Evolutionary conservation across 2,329 filamentous ascomycete species (phyloP), one percentile per base, ranked within the genome.

Genomic region (Camillea tinctor): DNA sequence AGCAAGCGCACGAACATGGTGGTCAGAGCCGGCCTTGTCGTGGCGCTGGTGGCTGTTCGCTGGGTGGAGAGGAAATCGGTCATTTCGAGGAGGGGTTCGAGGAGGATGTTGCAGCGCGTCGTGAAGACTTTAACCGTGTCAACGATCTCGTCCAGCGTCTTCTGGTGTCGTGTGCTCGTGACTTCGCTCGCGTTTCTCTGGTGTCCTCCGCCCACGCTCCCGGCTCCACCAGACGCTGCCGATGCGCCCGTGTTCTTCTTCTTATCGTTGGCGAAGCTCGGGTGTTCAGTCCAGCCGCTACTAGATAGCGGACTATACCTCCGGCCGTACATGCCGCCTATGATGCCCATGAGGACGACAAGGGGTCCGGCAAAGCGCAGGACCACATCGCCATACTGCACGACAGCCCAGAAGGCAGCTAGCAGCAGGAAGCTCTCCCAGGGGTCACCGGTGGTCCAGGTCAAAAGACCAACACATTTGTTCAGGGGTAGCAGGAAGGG

Each of bases 381-480:
- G n/a, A 96, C 81, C 20, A 85, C 80, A 78, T 96, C 93, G 53
- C 93, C 93, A 73, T 98, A 98, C 20, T 97, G 81, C 15, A 92
- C 89, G 11, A 88, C 77, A 3, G 88, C 90, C 95, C 95, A 99
- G 73, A 97, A 99, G 30, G 79, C 83, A 19, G 88, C 88, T 2
- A 99, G 83, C 30, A 99, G 75, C 62, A 99, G 80, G 72, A 98
- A 99, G 80, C 93, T 97, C 80, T 98, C 93, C 94, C 94, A 99
- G 0, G 93, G 88, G 73, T 99, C 95, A 48, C 86, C 90, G 0
- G 90, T 93, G 8, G 92, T 97, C 95, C 95, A 99, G 78, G 91
- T 97, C 64, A 99, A 72, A 62, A 99, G 79, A 0, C 94, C 95
- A 2, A 85, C 89, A 17, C 96, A 76, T 72, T 90, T 91, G 74